A percentile compares a stretch with the other conserved stretches of the same genome.
phyloP scores from a whole-genome alignment of 768 basidiomycete species.

The Boletus huronensis region DNA sequence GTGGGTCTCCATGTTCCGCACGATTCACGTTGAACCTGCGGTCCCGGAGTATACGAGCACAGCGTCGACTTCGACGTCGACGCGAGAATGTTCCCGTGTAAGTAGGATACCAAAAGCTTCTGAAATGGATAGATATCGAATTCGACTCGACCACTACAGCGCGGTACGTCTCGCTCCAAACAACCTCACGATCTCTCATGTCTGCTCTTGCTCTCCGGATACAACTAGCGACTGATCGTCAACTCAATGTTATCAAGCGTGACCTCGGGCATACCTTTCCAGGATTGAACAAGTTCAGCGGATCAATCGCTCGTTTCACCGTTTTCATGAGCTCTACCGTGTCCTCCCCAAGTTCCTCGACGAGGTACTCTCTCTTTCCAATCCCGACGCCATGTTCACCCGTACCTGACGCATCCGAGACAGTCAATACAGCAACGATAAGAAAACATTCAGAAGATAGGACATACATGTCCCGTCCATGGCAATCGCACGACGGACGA shows the following conservation, averaged over 20 bases:
- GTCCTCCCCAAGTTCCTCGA: slow-evolving; percentile 78
- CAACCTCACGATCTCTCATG: background rate
- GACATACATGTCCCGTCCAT: slow-evolving; percentile 74
- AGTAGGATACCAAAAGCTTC: no score
- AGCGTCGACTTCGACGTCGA: background rate
- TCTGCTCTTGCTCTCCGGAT: slow-evolving; percentile 12
- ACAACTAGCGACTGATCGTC: slow-evolving; percentile 12
- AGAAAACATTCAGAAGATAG: background rate
- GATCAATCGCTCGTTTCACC: slow-evolving; percentile 77
- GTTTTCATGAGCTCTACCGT: slow-evolving; percentile 84
- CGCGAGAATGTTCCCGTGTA: no score
- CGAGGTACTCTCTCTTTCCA: slow-evolving; percentile 81
- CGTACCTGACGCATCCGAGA: slow-evolving; percentile 46
- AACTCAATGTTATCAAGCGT: background rate
- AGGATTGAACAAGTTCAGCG: slow-evolving; percentile 79
- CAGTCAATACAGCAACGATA: background rate
- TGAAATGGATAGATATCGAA: background rate
- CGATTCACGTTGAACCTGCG: slow-evolving; percentile 51
- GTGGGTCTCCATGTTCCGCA: slow-evolving; percentile 64
- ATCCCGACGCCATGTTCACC: slow-evolving; percentile 89
- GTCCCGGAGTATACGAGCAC: slow-evolving; percentile 31
- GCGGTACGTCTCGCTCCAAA: background rate
- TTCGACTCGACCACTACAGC: background rate
- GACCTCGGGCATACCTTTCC: slow-evolving; percentile 51
- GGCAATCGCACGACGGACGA: slow-evolving; percentile 66